A percentile compares a stretch with the other conserved stretches of the same genome.
Conservation (phyloP, 108 stramenopile species). For the Schizochytrium sp. region DNA sequence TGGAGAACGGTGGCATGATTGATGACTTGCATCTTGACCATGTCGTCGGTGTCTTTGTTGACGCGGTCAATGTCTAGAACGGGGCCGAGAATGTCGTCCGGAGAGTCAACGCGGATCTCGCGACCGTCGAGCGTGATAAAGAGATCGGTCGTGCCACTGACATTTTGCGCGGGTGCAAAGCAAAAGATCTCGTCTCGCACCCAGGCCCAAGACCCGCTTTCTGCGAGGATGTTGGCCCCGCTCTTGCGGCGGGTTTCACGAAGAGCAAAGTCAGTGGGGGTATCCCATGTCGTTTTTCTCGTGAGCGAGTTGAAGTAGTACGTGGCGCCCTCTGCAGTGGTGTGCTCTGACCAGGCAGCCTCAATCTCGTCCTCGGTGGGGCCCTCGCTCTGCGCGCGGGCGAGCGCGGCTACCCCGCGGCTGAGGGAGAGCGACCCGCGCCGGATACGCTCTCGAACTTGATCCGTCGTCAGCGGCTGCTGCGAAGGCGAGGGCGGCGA, state of each 20-base stretch:
- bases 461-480: background rate
- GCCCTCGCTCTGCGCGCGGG: background rate
- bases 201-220: background rate
- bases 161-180: background rate
- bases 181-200: background rate
- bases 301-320: background rate
- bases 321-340: background rate
- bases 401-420: background rate
- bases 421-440: background rate
- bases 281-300: background rate
- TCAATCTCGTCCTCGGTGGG: background rate
- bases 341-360: background rate
- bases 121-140: background rate
- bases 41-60: constrained; percentile 16
- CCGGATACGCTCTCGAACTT: background rate
- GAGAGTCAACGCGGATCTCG: background rate
- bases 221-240: background rate
- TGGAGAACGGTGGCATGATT: constrained; percentile 19
- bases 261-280: background rate
- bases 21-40: constrained; percentile 26
- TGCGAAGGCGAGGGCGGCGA: background rate
- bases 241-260: background rate
- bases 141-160: too few species aligned
- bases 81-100: background rate
- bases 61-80: background rate